Conservation (phyloP, 225 moss, liverwort and hornwort species). For the Climacium dendroides region DNA sequence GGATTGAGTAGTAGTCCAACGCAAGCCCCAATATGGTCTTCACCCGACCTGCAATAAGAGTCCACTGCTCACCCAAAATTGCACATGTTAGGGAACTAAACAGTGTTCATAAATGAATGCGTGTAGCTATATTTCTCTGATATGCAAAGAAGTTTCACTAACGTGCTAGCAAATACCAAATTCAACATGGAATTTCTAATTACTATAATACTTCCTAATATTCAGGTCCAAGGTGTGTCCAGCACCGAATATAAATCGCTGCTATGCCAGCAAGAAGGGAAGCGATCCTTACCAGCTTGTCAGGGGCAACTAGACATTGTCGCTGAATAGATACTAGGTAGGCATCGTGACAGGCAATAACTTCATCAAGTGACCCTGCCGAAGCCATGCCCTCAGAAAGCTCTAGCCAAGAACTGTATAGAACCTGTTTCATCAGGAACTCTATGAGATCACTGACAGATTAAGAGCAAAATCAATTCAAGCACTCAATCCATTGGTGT, state of each 20-base stretch:
- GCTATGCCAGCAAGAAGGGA: not conserved
- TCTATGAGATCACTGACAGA: not conserved
- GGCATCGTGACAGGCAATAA: conserved; percentile 90
- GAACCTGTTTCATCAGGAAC: conserved; percentile 46
- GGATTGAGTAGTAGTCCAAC: conserved; percentile 81
- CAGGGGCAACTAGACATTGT: conserved; percentile 93
- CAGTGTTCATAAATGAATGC: not conserved
- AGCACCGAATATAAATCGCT: not conserved
- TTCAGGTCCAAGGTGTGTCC: not conserved
- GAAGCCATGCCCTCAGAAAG: conserved; percentile 91
- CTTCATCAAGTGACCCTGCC: conserved; percentile 94
- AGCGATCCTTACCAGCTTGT: conserved; percentile 60
- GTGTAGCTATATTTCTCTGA: not conserved
- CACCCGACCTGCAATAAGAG: conserved; percentile 87
- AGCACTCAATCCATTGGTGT: not conserved
- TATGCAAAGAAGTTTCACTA: not conserved
- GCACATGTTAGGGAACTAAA: not conserved
- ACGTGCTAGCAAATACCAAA: not conserved
- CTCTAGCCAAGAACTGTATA: conserved; percentile 98
- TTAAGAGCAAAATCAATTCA: not conserved
- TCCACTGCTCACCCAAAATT: conserved; percentile 52
- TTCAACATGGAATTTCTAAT: not conserved
- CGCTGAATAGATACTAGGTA: conserved; percentile 93
- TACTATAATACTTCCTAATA: not conserved
- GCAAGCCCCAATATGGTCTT: conserved; percentile 87